Evolutionary conservation across 1,284 basidiomycete species (phyloP), one percentile per base, ranked within the genome.

Genomic region (Cutaneotrichosporon dermatis): DNA sequence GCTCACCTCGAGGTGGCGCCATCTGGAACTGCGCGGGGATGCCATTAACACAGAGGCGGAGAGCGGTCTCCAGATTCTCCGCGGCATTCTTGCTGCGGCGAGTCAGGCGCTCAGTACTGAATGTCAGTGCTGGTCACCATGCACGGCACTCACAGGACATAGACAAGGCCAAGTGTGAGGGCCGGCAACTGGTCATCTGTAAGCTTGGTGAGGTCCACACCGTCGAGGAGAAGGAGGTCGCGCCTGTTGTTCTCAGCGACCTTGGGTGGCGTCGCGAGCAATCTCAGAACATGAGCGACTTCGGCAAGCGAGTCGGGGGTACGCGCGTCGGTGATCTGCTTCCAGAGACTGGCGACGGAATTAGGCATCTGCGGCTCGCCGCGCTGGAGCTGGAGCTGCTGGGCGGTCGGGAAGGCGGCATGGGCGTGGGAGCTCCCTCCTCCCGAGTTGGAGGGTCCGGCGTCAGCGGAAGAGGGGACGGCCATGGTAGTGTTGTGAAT

Each of bases 61-160:
- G 42, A 3, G 66, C 59, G 39, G 64, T 59, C 1, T 58, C 43
- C 3, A 67, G 57, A 5, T 62, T 15, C 4, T 59, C 56, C 0
- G 48, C 48, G 10, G 53, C 35, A 15, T 11, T 36, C 25, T 46
- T 46, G 7, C 13, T 11, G 11, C 13, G 36, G 4, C 44, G 54
- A 3, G 43, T 43, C 33, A 60, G 34, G 40, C 58, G 55, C 7
- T 58, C 50, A 8, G 55, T 49, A 4, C 61, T 63, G 58, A 6
- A 7, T 8, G 45, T 55, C 45, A 49, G 45, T 36, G 13, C 3
- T 25, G 13, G 13, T 7, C 12, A 25, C 11, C 10, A 13, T n/a
- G 41, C 4, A 13, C 11, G 36, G 25, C 48, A n/a, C 74, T 63
- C 44, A 76, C 75, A 74, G 12, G 6, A 71, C 58, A 56, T 66